Percentiles rank a stretch among this genome's conserved stretches.
phyloP scores from a whole-genome alignment of 2,329 filamentous ascomycete genomes.

The Trichoderma afroharzianum region DNA sequence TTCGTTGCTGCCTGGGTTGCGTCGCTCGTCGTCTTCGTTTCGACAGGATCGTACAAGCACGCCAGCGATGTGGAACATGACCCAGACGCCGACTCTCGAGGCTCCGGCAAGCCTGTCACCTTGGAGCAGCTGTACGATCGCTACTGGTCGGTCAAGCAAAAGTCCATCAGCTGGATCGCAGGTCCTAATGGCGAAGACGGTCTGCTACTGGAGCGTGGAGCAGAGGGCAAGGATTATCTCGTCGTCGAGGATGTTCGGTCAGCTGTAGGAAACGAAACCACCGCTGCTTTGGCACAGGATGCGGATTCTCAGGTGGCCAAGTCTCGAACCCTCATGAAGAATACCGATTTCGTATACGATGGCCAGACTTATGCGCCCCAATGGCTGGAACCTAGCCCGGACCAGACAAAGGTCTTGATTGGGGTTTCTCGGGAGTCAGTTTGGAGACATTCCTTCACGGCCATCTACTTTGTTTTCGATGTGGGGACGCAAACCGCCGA shows the following conservation, averaged over 20 bases:
- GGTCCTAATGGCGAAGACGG: slow-evolving; percentile 78
- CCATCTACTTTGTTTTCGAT: slow-evolving; percentile 87
- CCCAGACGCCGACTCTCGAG: slow-evolving; percentile 60
- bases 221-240: slow-evolving; percentile 66
- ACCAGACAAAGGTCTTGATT: slow-evolving; percentile 84
- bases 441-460: slow-evolving; percentile 88
- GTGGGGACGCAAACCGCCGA: slow-evolving; percentile 75
- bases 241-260: slow-evolving; percentile 81
- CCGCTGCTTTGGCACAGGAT: slow-evolving; percentile 23
- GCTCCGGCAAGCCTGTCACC: slow-evolving; percentile 68
- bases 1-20: slow-evolving; percentile 66
- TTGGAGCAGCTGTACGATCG: slow-evolving; percentile 67
- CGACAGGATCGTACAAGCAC: slow-evolving; percentile 62
- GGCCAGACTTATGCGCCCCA: slow-evolving; percentile 53
- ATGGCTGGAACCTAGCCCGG: slow-evolving; percentile 70
- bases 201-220: slow-evolving; percentile 70
- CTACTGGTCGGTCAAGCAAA: slow-evolving; percentile 59
- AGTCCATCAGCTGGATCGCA: slow-evolving; percentile 72
- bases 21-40: slow-evolving; percentile 64
- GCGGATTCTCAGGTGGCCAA: slow-evolving; percentile 37
- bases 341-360: slow-evolving; percentile 57
- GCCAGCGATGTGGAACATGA: slow-evolving; percentile 62
- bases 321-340: slow-evolving; percentile 72
- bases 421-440: slow-evolving; percentile 68
- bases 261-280: slow-evolving; percentile 23